Percentiles rank a stretch among this genome's conserved stretches.
These are phyloP conservation scores for Talaromyces islandicus DNA, from an alignment of 2,329 filamentous ascomycete species.

Conservation along the genomic window DNA sequence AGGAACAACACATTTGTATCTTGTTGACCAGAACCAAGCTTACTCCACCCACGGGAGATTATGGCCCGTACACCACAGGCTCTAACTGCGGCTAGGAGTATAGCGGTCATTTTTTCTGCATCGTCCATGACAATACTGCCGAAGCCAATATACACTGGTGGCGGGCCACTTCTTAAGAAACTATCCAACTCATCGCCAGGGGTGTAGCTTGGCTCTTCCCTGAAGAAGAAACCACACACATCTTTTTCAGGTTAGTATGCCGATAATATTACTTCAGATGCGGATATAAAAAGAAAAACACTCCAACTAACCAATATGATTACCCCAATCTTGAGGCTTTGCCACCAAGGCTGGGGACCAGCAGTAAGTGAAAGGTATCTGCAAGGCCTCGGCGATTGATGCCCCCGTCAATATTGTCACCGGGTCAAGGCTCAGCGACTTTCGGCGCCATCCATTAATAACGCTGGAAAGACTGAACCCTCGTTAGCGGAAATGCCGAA, in stretches of 20 bases:
- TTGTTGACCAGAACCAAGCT: conserved; percentile 31
- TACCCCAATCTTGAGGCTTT: conserved; percentile 70
- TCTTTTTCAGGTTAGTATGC: conserved; percentile 3
- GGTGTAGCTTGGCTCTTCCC: conserved; percentile 22
- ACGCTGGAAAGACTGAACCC: conserved; percentile 52
- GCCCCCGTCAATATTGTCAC: conserved; percentile 78
- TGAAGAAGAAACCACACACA: conserved; percentile 45
- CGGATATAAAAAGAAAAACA: conserved; percentile 6
- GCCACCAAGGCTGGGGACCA: conserved; percentile 76
- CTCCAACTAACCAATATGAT: conserved; percentile 51
- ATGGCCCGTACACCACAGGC: conserved; percentile 46
- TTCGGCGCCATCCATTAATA: conserved; percentile 73
- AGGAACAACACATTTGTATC: conserved; percentile 38
- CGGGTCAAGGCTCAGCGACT: conserved; percentile 66
- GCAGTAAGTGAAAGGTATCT: conserved; percentile 85
- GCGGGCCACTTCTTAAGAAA: conserved; percentile 43
- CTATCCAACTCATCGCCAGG: conserved; percentile 34
- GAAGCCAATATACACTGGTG: conserved; percentile 53
- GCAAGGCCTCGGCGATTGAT: conserved; percentile 67
- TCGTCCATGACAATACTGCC: conserved; percentile 53
- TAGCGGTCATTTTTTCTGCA: conserved; percentile 38
- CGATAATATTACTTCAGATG: too few relatives aligned
- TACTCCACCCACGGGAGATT: conserved; percentile 49
- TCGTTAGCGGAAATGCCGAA: not conserved
- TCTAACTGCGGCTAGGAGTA: conserved; percentile 44